phyloP scores from a whole-genome alignment of 345 rosid genomes.

The Eucalyptus marginata region DNA sequence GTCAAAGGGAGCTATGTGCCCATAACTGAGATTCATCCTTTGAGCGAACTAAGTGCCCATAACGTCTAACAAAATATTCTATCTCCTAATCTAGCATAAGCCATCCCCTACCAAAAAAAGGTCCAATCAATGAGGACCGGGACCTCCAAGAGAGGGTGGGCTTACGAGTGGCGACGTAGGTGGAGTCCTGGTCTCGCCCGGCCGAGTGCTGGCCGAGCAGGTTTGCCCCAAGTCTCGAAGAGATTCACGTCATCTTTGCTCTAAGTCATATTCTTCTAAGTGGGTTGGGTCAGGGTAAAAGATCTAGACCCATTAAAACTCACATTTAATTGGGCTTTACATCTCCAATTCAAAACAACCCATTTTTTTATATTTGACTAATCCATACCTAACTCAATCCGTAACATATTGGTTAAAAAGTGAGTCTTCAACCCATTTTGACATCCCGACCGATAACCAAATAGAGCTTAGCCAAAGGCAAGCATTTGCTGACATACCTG shows the following conservation, averaged over 20 bases:
- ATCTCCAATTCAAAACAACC: not conserved
- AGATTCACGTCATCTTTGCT: conserved; percentile 74
- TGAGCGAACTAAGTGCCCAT: not conserved
- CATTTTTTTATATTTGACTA: not conserved
- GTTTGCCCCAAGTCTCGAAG: conserved; percentile 95
- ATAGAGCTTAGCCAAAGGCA: conserved; percentile 36
- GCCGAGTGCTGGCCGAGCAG: conserved; percentile 71
- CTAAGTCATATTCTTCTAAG: not conserved
- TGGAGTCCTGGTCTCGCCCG: not conserved
- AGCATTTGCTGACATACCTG: conserved; percentile 40
- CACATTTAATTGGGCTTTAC: not conserved
- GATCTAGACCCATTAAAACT: not conserved
- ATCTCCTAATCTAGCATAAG: not conserved
- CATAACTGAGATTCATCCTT: not conserved
- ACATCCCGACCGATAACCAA: not conserved
- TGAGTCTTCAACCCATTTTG: not conserved
- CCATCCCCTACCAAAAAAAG: not conserved
- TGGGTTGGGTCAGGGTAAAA: not conserved
- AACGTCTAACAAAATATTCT: not conserved
- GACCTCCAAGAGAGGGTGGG: not conserved
- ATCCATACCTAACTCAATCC: not conserved
- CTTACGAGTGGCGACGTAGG: not conserved
- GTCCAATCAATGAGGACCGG: not conserved
- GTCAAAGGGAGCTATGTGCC: not conserved
- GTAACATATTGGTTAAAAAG: not conserved